Evolutionary conservation across 1,284 basidiomycete species (phyloP).

Genomic region (Ganoderma leucocontextum): DNA sequence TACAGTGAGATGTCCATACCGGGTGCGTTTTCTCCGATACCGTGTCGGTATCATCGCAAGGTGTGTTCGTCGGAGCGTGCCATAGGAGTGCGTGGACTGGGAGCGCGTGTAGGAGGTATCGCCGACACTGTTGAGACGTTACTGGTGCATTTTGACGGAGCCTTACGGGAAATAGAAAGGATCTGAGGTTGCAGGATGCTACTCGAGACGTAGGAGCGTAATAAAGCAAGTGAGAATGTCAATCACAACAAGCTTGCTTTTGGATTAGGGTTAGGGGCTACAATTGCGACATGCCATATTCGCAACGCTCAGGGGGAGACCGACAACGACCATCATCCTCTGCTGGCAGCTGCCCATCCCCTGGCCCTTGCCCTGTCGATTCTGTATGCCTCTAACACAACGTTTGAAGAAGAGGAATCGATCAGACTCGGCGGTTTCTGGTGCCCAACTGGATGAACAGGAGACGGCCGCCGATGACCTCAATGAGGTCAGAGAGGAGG

Average conservation of each 20-base stretch:
- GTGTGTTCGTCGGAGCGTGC: conserved; percentile 42
- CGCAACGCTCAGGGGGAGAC: neutral
- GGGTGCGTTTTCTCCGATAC: no score
- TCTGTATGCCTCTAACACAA: conserved; percentile 25
- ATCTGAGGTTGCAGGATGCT: no score
- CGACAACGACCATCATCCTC: neutral
- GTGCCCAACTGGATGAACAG: conserved; percentile 19
- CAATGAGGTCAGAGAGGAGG: conserved; percentile 23
- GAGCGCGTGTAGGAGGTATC: no score
- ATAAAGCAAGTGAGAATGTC: no score
- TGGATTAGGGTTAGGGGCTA: conserved; percentile 2
- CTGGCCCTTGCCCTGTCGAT: neutral
- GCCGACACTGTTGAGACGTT: no score
- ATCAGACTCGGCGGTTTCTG: conserved; percentile 25
- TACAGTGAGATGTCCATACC: conserved; percentile 38
- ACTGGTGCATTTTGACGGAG: no score
- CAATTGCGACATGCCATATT: neutral
- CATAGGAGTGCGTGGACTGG: no score
- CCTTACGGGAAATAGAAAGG: no score
- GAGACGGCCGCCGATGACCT: conserved; percentile 7
- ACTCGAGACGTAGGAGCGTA: no score
- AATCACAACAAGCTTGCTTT: conserved; percentile 73
- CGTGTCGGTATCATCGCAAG: conserved; percentile 76
- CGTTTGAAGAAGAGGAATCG: conserved; percentile 28
- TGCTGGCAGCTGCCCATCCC: neutral